A percentile compares a stretch with the other conserved stretches of the same genome.
Conservation (phyloP, 148 eudicot species). For the Amaranthus cruentus region DNA sequence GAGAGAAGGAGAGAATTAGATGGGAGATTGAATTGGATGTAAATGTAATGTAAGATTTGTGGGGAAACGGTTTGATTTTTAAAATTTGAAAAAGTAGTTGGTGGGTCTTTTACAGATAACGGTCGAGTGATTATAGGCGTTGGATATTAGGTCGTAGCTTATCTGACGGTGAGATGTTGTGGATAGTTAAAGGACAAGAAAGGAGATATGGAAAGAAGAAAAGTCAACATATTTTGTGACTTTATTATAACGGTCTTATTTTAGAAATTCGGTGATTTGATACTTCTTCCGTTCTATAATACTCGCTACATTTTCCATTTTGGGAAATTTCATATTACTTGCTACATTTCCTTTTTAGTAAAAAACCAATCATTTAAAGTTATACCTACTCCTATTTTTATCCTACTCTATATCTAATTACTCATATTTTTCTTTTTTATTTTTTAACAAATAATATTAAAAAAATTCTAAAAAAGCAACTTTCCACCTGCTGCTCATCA, state of each 20-base stretch:
- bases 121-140: slow-evolving; percentile 24
- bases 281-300: too few species aligned
- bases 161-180: slow-evolving; percentile 13
- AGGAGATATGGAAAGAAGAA: neutral
- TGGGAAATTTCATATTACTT: too few species aligned
- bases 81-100: slow-evolving; percentile 23
- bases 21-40: neutral
- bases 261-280: slow-evolving; percentile 15
- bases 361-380: too few species aligned
- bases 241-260: slow-evolving; percentile 33
- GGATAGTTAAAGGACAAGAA: slow-evolving; percentile 1
- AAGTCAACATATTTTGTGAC: slow-evolving; percentile 25
- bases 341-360: too few species aligned
- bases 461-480: too few species aligned
- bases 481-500: too few species aligned
- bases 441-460: too few species aligned
- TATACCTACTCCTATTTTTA: too few species aligned
- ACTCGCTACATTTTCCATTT: too few species aligned
- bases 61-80: slow-evolving; percentile 33
- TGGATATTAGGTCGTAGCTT: neutral
- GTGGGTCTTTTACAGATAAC: slow-evolving; percentile 9
- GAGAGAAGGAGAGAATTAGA: neutral
- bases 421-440: too few species aligned
- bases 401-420: too few species aligned
- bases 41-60: neutral